These are phyloP conservation scores for Pythium apleroticum DNA, from an alignment of 352 stramenopile genomes.

Conservation along the genomic window DNA sequence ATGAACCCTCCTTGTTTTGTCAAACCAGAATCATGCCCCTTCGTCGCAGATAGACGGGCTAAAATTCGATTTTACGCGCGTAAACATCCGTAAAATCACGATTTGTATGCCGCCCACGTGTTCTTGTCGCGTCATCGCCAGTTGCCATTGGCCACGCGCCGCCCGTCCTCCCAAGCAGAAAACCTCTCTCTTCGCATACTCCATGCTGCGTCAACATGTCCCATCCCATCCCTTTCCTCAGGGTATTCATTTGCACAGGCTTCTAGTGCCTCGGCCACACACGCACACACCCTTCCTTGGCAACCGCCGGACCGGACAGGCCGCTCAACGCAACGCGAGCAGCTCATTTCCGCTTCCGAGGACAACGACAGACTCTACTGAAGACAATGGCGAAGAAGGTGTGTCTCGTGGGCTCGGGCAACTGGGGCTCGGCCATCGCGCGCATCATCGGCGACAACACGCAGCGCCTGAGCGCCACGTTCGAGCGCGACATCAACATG, in stretches of 20 bases:
- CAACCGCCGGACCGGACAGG: not conserved
- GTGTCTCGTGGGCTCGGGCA: conserved; percentile 77
- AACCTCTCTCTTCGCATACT: conserved; percentile 18
- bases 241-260: conserved; percentile 3
- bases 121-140: conserved; percentile 11
- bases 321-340: not conserved
- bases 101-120: not conserved
- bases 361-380: not conserved
- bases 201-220: conserved; percentile 12
- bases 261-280: not conserved
- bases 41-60: not conserved
- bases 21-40: conserved; percentile 6
- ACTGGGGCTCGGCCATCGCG: conserved; percentile 83
- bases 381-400: conserved; percentile 59
- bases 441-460: conserved; percentile 85
- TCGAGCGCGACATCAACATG: conserved; percentile 94
- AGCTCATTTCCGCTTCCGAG: not conserved
- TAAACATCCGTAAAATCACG: not conserved
- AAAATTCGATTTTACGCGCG: not conserved
- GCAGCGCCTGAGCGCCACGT: conserved; percentile 49
- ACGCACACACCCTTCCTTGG: too few species aligned
- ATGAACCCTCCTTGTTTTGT: not conserved
- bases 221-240: not conserved
- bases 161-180: conserved; percentile 20
- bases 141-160: not conserved